These are phyloP conservation scores for Ceratocystiopsis minuta DNA, from an alignment of 2,329 filamentous ascomycete species.

Conservation along the genomic window DNA sequence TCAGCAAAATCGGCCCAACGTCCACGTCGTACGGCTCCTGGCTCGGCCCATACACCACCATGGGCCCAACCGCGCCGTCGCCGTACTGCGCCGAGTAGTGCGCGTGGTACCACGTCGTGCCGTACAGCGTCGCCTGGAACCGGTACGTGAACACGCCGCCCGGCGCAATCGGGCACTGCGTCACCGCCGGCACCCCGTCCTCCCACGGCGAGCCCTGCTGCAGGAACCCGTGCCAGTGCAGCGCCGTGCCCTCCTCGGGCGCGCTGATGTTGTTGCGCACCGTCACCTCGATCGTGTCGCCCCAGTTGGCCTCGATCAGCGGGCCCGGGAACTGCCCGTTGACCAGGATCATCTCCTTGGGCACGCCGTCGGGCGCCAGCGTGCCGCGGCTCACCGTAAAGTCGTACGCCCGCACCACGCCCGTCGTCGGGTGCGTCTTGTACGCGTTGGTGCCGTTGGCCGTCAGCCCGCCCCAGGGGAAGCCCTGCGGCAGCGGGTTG, in stretches of 20 bases:
- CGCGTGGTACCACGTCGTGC: conserved; percentile 26
- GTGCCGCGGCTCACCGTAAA: conserved; percentile 31
- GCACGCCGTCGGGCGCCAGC: conserved; percentile 38
- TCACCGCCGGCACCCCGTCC: conserved; percentile 27
- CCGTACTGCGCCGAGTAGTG: conserved; percentile 32
- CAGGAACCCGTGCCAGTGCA: conserved; percentile 32
- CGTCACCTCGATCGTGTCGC: conserved; percentile 31
- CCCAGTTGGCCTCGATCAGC: conserved; percentile 17
- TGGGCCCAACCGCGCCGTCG: conserved; percentile 32
- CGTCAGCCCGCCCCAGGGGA: conserved; percentile 31
- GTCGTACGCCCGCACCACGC: conserved; percentile 36
- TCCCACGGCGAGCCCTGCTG: conserved; percentile 25
- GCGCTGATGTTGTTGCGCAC: conserved; percentile 45
- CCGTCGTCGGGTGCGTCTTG: conserved; percentile 28
- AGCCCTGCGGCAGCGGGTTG: conserved; percentile 29
- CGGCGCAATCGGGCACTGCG: conserved; percentile 23
- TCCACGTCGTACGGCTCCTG: conserved; percentile 34
- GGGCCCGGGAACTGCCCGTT: conserved; percentile 18
- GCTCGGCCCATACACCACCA: conserved; percentile 31
- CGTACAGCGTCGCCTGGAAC: conserved; percentile 22
- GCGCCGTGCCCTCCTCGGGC: conserved; percentile 23
- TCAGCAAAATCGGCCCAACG: conserved; percentile 19
- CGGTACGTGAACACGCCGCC: conserved; percentile 18
- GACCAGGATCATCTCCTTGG: conserved; percentile 28
- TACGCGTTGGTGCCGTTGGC: conserved; percentile 31